Evolutionary conservation across 345 rosid species (phyloP), one percentile per base, ranked within the genome.

Genomic region (Raphanus sativus): DNA sequence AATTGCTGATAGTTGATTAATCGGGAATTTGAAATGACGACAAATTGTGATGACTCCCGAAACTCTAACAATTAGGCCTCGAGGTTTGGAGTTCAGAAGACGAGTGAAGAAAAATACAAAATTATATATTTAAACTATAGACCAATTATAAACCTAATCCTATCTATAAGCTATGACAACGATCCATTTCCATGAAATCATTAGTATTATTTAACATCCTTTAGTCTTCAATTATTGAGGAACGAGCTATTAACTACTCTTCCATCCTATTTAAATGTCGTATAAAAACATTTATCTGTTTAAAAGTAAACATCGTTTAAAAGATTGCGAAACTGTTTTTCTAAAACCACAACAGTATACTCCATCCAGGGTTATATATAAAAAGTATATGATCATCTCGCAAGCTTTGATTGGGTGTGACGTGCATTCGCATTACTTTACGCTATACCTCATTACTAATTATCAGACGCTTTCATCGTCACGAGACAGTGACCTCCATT

Each of bases 11-110:
- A 21, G 64, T 79, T 68, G 50, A 61, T 12, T 66, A 77, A 64
- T 59, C 3, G 11, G 45, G 33, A 32, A 50, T 50, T 61, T 48
- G 59, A 26, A 73, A 36, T 29, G 64, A 59, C 65, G 59, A 72
- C 62, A 71, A 79, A 7, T 62, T 70, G 30, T 4, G 55, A 74
- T 75, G 77, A 79, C 78, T 67, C 78, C 70, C 4, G 17, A 74
- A 79, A 62, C 71, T 61, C 82, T 71, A 79, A 74, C 78, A 79
- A 74, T 33, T 74, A 80, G 64, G 75, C 82, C 82, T 80, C 45
- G 67, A 74, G 64, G 67, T 74, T 80, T 74, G 82, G 75, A 80
- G 67, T 62, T 74, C 42, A 73, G 52, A 79, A 63, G 28, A 62
- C 59, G 50, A 62, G 70, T 24, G 65, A 67, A 62, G 40, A 80